A percentile compares a stretch with the other conserved stretches of the same genome.
phyloP scores from a whole-genome alignment of 768 basidiomycete genomes.

The Tylopilus sp. region DNA sequence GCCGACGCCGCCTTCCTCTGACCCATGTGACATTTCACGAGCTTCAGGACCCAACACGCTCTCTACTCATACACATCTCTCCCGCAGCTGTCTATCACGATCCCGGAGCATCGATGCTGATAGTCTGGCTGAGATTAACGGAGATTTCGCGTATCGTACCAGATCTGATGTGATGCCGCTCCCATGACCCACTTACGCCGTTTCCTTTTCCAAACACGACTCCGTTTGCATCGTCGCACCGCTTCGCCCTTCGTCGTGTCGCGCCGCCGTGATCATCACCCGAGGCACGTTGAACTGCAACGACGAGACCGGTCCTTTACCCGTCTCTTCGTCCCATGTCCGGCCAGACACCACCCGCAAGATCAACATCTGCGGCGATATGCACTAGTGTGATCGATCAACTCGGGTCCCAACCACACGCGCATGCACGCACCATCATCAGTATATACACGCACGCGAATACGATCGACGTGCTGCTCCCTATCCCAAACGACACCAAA shows the following conservation, averaged over 20 bases:
- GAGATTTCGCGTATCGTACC: not conserved
- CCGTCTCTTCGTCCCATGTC: conserved; percentile 15
- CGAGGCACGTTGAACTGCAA: conserved; percentile 8
- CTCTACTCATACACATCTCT: no score
- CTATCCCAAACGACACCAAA: conserved; percentile 18
- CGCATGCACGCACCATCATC: conserved; percentile 27
- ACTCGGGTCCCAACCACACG: no score
- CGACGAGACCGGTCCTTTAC: not conserved
- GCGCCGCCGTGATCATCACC: not conserved
- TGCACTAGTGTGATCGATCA: no score
- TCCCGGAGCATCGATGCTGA: no score
- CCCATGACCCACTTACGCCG: conserved; percentile 1
- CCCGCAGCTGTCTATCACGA: no score
- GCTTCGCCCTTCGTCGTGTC: not conserved
- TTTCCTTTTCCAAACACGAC: not conserved
- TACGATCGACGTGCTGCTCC: conserved; percentile 10
- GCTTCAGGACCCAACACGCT: no score
- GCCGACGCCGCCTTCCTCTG: no score
- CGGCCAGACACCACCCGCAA: conserved; percentile 20
- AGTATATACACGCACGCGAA: conserved; percentile 20
- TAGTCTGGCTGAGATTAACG: not conserved
- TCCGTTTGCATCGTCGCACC: not conserved
- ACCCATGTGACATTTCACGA: no score
- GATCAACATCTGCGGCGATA: conserved; percentile 27
- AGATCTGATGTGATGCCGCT: not conserved